These are phyloP conservation scores for Epichloe hybrida DNA, from an alignment of 2,329 filamentous ascomycete species.

Conservation along the genomic window DNA sequence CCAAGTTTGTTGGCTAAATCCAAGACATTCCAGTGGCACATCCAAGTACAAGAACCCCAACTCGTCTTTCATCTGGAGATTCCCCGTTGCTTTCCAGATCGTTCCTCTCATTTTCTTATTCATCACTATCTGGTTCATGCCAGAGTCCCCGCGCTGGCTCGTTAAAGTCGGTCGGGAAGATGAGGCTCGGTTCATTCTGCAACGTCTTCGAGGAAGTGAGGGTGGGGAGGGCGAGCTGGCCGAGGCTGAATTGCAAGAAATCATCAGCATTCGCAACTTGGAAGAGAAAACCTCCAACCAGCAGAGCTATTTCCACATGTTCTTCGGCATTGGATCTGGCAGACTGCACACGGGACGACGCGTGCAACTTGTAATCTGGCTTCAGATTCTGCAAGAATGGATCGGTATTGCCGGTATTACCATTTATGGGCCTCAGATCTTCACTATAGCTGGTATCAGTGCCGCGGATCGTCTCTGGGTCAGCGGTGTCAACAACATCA, in stretches of 20 bases:
- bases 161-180: conserved; percentile 52
- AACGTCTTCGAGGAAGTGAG: conserved; percentile 46
- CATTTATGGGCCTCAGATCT: conserved; percentile 44
- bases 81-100: conserved; percentile 59
- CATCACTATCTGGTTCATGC: conserved; percentile 48
- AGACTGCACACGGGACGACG: conserved; percentile 53
- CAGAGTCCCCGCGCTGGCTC: conserved; percentile 56
- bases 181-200: conserved; percentile 53
- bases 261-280: conserved; percentile 46
- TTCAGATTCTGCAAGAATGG: conserved; percentile 60
- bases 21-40: conserved; percentile 25
- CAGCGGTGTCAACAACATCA: conserved; percentile 38
- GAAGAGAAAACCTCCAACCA: conserved; percentile 46
- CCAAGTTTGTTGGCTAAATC: no score
- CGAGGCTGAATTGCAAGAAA: conserved; percentile 54
- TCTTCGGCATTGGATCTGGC: conserved; percentile 51
- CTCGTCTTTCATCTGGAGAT: conserved; percentile 50
- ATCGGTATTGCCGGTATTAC: conserved; percentile 58
- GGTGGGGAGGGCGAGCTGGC: conserved; percentile 38
- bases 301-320: conserved; percentile 50
- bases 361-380: conserved; percentile 57
- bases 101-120: conserved; percentile 46
- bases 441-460: conserved; percentile 53
- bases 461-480: conserved; percentile 50
- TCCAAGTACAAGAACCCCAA: conserved; percentile 45